A percentile compares a stretch with the other conserved stretches of the same genome.
These are phyloP conservation scores for Chalciporus chontae DNA, from an alignment of 768 basidiomycete genomes.

Conservation along the genomic window DNA sequence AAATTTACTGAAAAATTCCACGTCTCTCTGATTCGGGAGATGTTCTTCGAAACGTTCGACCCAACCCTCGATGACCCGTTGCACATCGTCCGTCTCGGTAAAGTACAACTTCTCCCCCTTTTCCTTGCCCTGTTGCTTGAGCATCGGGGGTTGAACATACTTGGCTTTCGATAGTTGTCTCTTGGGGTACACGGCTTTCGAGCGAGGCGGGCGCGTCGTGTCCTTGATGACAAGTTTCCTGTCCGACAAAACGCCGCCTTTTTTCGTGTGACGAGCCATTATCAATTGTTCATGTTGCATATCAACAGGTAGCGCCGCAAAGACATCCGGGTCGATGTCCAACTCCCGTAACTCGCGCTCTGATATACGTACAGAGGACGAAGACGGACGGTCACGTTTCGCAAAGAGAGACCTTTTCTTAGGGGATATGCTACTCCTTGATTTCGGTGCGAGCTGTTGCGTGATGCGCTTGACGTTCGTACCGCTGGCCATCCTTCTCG, in stretches of 20 bases:
- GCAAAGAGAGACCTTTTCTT: constrained; percentile 37
- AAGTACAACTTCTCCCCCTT: constrained; percentile 56
- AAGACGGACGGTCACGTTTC: constrained; percentile 27
- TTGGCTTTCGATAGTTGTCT: constrained; percentile 57
- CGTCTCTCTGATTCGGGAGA: constrained; percentile 70
- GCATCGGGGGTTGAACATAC: constrained; percentile 44
- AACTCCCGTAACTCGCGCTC: constrained; percentile 59
- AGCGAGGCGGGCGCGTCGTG: constrained; percentile 22
- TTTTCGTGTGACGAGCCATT: constrained; percentile 49
- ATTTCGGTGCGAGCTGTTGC: constrained; percentile 58
- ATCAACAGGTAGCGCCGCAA: constrained; percentile 55
- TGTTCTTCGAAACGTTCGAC: constrained; percentile 56
- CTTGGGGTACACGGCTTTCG: constrained; percentile 34
- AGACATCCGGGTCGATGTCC: constrained; percentile 73
- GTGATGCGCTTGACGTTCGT: constrained; percentile 56
- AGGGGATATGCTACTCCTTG: constrained; percentile 38
- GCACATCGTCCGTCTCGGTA: constrained; percentile 68
- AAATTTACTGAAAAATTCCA: constrained; percentile 72
- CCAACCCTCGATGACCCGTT: constrained; percentile 72
- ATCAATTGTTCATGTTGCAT: constrained; percentile 74
- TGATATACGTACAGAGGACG: constrained; percentile 42
- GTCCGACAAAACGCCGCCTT: constrained; percentile 35
- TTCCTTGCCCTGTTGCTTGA: constrained; percentile 52
- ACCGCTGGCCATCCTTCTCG: constrained; percentile 30
- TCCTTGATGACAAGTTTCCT: constrained; percentile 51